Evolutionary conservation across 208 protist genomes (phyloP), one percentile per base, ranked within the genome.

Genomic region (Crithidia fasciculata): DNA sequence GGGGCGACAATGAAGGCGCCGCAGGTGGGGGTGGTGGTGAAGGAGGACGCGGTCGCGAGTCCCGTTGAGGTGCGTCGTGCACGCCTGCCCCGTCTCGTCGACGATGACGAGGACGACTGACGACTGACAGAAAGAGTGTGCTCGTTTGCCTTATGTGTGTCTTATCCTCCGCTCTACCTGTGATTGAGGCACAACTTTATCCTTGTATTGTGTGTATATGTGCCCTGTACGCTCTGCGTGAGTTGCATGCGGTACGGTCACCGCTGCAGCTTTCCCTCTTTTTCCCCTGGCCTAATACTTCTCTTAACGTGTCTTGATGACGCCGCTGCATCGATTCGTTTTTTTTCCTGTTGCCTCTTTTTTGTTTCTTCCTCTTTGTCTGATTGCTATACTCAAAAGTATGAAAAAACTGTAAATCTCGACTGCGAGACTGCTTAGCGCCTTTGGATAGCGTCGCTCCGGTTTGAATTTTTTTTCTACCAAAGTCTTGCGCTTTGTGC

Each of bases 51-150:
- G 49, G 62, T 36, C 12, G 65, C 16, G 40, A 60, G 50, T 18
- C 39, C 64, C 2, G 52, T 43, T 44, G 65, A 8, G 4, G 49
- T 61, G 19, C 65, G 52, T 2, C 65, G 65, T 40, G 54, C 64
- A 8, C 62, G 49, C 40, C 49, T 71, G 36, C 72, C 72, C 16
- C 58, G 67, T 16, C 65, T 68, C 12, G 65, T 71, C 10, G 72
- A 78, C 45, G 58, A 71, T 19, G 64, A 36, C 16, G 63, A 72
- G n/a, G 54, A 55, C 50, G 62, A 69, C 43, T 75, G 19, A 67
- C 8, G 19, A 2, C 16, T 36, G 12, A 44, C 45, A 49, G 45
- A 49, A 49, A 49, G 12, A 49, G 45, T 15, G 45, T 28, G 28
- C 28, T 28, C 28, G 28, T 28, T 28, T 28, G 28, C 28, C 28